Base-by-base conservation (phyloP, 345 rosid genomes). In the Gossypium rotundifolium region DNA sequence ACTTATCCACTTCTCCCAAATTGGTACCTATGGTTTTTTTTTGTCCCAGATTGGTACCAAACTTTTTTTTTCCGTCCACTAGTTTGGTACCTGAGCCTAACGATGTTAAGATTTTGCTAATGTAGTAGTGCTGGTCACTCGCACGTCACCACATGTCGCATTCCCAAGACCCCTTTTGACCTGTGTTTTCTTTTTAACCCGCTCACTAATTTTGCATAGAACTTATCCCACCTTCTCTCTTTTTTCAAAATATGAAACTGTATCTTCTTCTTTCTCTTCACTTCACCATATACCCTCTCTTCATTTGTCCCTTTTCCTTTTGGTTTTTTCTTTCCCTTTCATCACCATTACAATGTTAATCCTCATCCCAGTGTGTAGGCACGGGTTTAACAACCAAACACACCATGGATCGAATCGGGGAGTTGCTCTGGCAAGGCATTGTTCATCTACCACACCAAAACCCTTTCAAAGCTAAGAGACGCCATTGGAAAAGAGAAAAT, bases 181-280 rank as follows among this genome's bases (percentile, higher is more conserved):
- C 1, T 4, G 5, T 29, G 6, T 29, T 29, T 29, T 29, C 29
- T 29, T 29, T 29, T 29, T 29, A 29, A 29, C 6, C 38, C 1
- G 11, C 38, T 11, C 72, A 1, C 55, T 52, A 22, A 3, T 10
- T 38, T 74, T 53, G 51, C 53, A 1, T 13, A 22, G 27, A 11
- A 53, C 71, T 65, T 64, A 65, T 74, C 71, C 71, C 46, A 60
- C 58, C n/a, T 59, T 45, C 22, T 20, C 51, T 11, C 29, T 2
- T 54, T 51, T 73, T 11, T 9, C 9, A 11, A 14, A 74, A 29
- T 29, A 4, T 0, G 6, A 40, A 74, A 40, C 53, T 71, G 57
- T 53, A 75, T 63, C 62, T n/a, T 17, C 11, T 3, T 29, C 0
- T 29, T 59, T 22, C 70, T 52, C 59, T 52, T 52, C 42, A 2